phyloP scores from a whole-genome alignment of 345 rosid species.

The Hevea brasiliensis region DNA sequence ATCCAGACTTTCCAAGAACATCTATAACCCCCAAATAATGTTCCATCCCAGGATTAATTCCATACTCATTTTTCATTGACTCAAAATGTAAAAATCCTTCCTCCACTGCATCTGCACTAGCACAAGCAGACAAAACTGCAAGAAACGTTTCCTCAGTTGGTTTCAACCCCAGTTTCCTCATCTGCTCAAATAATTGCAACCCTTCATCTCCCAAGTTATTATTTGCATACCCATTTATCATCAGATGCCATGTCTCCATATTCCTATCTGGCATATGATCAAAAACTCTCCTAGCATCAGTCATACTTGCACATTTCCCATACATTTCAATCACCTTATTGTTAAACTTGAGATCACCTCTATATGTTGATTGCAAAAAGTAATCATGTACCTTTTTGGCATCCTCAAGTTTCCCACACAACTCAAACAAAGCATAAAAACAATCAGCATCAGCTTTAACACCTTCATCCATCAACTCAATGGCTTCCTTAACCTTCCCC shows the following conservation, averaged over 20 bases:
- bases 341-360: slow-evolving; percentile 55
- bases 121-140: slow-evolving; percentile 60
- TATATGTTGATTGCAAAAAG: slow-evolving; percentile 54
- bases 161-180: slow-evolving; percentile 49
- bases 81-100: slow-evolving; percentile 71
- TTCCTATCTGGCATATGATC: slow-evolving; percentile 68
- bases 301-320: slow-evolving; percentile 53
- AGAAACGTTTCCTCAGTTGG: slow-evolving; percentile 60
- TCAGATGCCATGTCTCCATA: slow-evolving; percentile 72
- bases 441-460: slow-evolving; percentile 55
- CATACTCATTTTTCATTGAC: slow-evolving; percentile 53
- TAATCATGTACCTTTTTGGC: slow-evolving; percentile 75
- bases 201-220: slow-evolving; percentile 73
- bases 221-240: slow-evolving; percentile 58
- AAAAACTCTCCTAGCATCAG: slow-evolving; percentile 70
- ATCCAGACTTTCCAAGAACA: slow-evolving; percentile 69
- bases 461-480: slow-evolving; percentile 63
- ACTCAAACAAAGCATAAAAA: slow-evolving; percentile 48
- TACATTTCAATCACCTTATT: slow-evolving; percentile 63
- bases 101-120: slow-evolving; percentile 58
- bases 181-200: slow-evolving; percentile 67
- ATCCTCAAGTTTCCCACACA: slow-evolving; percentile 55
- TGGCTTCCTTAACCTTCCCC: slow-evolving; percentile 59
- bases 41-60: slow-evolving; percentile 42
- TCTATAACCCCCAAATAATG: slow-evolving; percentile 63